phyloP scores from a whole-genome alignment of 441 rosid genomes.

The Omphalea diandra region DNA sequence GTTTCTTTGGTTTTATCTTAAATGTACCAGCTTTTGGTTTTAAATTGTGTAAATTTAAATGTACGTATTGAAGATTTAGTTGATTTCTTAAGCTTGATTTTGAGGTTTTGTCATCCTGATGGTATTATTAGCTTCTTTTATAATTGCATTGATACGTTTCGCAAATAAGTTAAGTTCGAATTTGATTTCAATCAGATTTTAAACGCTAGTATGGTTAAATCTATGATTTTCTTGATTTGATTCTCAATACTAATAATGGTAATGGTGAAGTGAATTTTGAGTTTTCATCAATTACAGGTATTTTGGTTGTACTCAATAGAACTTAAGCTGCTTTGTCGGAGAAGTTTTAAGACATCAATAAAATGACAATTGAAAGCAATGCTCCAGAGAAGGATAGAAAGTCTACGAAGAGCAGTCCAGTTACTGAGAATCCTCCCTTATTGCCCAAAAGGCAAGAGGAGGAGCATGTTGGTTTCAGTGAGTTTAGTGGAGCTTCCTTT shows the following conservation, averaged over 20 bases:
- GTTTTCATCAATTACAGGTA: slow-evolving; percentile 12
- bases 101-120: no score
- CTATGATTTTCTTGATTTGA: neutral
- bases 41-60: neutral
- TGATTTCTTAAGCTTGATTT: slow-evolving; percentile 3
- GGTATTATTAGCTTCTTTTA: no score
- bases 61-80: slow-evolving; percentile 2
- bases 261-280: slow-evolving; percentile 18
- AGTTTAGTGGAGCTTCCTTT: slow-evolving; percentile 92
- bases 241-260: neutral
- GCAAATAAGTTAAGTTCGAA: neutral
- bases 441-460: slow-evolving; percentile 55
- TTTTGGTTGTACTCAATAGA: neutral
- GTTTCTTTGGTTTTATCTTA: neutral
- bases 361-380: slow-evolving; percentile 70
- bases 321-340: slow-evolving; percentile 18
- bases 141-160: neutral
- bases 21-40: slow-evolving; percentile 3
- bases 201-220: slow-evolving; percentile 16
- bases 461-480: slow-evolving; percentile 62
- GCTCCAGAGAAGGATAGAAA: slow-evolving; percentile 51
- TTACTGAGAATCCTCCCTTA: slow-evolving; percentile 67
- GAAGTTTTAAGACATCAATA: slow-evolving; percentile 5
- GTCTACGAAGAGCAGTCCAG: slow-evolving; percentile 39
- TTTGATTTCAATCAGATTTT: neutral